These are phyloP conservation scores for Penicillium rolfsii DNA, from an alignment of 2,329 filamentous ascomycete species.

Conservation along the genomic window DNA sequence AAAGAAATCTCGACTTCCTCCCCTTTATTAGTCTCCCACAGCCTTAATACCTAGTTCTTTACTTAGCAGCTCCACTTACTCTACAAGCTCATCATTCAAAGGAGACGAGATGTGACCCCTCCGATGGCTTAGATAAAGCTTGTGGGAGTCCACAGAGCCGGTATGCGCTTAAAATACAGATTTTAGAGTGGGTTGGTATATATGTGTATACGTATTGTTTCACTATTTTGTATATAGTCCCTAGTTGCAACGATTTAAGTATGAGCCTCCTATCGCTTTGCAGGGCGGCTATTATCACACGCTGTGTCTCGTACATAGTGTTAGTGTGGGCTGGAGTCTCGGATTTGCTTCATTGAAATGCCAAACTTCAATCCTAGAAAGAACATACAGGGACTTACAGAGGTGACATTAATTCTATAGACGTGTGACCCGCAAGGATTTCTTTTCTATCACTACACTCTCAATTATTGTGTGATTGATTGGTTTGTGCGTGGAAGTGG, in stretches of 20 bases:
- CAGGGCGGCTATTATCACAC: background rate
- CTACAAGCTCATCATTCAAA: background rate
- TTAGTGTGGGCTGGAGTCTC: background rate
- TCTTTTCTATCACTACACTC: background rate
- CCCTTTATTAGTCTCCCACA: background rate
- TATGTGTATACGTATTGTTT: too few relatives aligned
- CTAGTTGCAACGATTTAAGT: background rate
- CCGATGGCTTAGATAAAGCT: background rate
- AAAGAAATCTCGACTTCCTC: background rate
- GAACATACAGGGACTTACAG: background rate
- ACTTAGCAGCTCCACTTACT: background rate
- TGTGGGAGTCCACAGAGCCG: too few relatives aligned
- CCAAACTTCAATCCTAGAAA: background rate
- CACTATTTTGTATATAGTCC: too few relatives aligned
- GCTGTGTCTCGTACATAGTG: background rate
- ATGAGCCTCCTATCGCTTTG: background rate
- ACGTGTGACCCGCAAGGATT: background rate
- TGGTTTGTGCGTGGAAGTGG: too few relatives aligned
- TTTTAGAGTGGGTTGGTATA: too few relatives aligned
- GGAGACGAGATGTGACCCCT: background rate
- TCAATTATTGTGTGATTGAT: background rate
- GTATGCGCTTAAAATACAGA: too few relatives aligned
- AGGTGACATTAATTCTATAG: background rate
- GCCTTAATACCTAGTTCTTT: background rate
- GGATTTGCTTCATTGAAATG: background rate